Percentiles rank a stretch among this genome's conserved stretches.
Evolutionary conservation across 768 basidiomycete genomes (phyloP).

Genomic region (Hygrophorus russula): DNA sequence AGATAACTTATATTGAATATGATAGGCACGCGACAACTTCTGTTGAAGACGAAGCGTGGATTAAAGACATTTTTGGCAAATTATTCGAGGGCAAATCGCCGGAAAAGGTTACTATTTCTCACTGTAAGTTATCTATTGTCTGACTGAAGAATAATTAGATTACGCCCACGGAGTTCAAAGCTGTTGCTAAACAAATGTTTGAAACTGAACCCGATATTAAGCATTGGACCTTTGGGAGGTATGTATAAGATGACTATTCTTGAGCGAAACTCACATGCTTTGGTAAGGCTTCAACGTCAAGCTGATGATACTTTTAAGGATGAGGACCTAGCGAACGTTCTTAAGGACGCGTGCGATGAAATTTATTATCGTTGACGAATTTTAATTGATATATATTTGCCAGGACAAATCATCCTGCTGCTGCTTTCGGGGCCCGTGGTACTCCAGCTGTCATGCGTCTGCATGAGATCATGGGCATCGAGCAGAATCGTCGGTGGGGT

Average conservation of each 20-base stretch:
- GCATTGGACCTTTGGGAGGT: conserved; percentile 63
- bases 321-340: conserved; percentile 51
- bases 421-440: conserved; percentile 63
- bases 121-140: background rate
- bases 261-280: background rate
- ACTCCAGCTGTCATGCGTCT: conserved; percentile 66
- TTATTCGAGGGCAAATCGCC: conserved; percentile 43
- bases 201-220: conserved; percentile 31
- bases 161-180: conserved; percentile 39
- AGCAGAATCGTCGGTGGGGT: conserved; percentile 67
- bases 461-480: conserved; percentile 80
- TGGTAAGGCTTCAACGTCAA: conserved; percentile 46
- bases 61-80: conserved; percentile 31
- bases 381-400: conserved; percentile 2
- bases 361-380: background rate
- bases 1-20: background rate
- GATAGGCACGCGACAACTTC: conserved; percentile 67
- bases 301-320: conserved; percentile 54
- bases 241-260: conserved; percentile 11
- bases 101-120: conserved; percentile 21
- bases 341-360: conserved; percentile 54
- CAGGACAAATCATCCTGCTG: conserved; percentile 65
- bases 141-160: conserved; percentile 8
- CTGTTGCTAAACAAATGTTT: conserved; percentile 27
- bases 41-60: conserved; percentile 61